These are phyloP conservation scores for Davidsoniella virescens DNA, from an alignment of 2,329 filamentous ascomycete species.

Conservation along the genomic window DNA sequence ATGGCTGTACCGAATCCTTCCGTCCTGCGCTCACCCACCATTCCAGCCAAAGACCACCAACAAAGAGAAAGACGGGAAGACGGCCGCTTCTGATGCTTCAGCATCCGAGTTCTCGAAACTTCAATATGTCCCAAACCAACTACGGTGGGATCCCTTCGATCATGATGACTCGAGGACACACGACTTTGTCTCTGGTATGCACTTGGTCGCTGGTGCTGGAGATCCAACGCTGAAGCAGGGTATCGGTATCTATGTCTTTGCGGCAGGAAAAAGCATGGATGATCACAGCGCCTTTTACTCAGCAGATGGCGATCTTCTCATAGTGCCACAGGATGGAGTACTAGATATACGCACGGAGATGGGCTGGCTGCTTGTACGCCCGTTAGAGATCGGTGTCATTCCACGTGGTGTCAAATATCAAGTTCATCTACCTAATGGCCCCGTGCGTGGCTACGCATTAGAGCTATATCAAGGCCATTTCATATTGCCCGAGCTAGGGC, in stretches of 20 bases:
- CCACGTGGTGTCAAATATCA: slow-evolving; percentile 54
- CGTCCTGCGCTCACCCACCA: slow-evolving; percentile 43
- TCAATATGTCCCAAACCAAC: slow-evolving; percentile 63
- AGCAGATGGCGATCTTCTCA: slow-evolving; percentile 59
- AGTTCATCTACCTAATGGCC: slow-evolving; percentile 41
- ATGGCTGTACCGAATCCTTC: slow-evolving; percentile 56
- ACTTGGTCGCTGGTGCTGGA: slow-evolving; percentile 60
- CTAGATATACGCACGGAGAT: slow-evolving; percentile 60
- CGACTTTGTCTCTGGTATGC: slow-evolving; percentile 38
- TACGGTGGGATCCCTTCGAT: slow-evolving; percentile 66
- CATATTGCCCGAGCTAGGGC: slow-evolving; percentile 48
- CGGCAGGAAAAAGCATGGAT: slow-evolving; percentile 57
- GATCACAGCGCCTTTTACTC: slow-evolving; percentile 58
- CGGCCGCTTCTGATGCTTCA: slow-evolving; percentile 12
- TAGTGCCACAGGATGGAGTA: slow-evolving; percentile 53
- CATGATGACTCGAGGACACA: slow-evolving; percentile 36
- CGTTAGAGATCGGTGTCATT: slow-evolving; percentile 57
- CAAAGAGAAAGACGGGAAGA: background rate
- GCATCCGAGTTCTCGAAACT: slow-evolving; percentile 27
- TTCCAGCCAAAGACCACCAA: slow-evolving; percentile 30
- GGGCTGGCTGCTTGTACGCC: slow-evolving; percentile 50
- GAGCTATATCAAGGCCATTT: slow-evolving; percentile 56
- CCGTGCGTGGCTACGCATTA: slow-evolving; percentile 51
- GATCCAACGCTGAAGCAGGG: slow-evolving; percentile 61
- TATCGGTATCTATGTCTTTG: slow-evolving; percentile 60